Evolutionary conservation across 1,284 basidiomycete species (phyloP).

Genomic region (Golubevia sp.): DNA sequence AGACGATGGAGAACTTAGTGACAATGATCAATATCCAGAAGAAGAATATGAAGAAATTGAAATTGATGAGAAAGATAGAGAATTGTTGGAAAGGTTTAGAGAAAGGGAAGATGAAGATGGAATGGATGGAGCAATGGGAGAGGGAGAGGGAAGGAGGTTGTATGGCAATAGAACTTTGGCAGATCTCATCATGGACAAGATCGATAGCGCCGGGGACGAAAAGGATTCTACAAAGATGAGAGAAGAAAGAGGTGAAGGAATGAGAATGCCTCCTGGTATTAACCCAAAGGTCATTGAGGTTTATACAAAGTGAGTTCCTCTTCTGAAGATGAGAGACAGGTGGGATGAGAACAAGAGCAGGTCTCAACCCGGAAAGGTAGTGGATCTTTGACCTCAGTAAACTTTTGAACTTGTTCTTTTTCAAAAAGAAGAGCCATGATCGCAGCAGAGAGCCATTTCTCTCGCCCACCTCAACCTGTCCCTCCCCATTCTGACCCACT

Average conservation of each 20-base stretch:
- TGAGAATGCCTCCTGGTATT: slow-evolving; percentile 70
- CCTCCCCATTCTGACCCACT: not conserved
- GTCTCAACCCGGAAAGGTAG: too few species aligned
- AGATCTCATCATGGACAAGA: slow-evolving; percentile 92
- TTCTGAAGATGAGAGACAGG: not conserved
- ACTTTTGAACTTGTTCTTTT: too few species aligned
- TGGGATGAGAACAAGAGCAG: too few species aligned
- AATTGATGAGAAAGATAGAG: slow-evolving; percentile 50
- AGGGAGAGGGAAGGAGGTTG: slow-evolving; percentile 7
- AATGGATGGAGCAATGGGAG: slow-evolving; percentile 3
- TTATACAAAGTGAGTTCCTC: slow-evolving; percentile 78
- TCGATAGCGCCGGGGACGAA: slow-evolving; percentile 70
- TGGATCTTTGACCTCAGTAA: too few species aligned
- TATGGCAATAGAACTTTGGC: slow-evolving; percentile 68
- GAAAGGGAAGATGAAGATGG: slow-evolving; percentile 17
- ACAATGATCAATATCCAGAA: slow-evolving; percentile 10
- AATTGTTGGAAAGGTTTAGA: slow-evolving; percentile 47
- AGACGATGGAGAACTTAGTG: not conserved
- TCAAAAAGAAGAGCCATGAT: not conserved
- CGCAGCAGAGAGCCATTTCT: too few species aligned
- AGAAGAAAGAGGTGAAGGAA: slow-evolving; percentile 23
- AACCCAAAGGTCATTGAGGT: slow-evolving; percentile 96
- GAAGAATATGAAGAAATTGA: slow-evolving; percentile 52
- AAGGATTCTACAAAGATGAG: slow-evolving; percentile 58
- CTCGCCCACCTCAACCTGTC: not conserved